phyloP scores from a whole-genome alignment of 306 rosid species.

The Cotoneaster glaucophyllus region DNA sequence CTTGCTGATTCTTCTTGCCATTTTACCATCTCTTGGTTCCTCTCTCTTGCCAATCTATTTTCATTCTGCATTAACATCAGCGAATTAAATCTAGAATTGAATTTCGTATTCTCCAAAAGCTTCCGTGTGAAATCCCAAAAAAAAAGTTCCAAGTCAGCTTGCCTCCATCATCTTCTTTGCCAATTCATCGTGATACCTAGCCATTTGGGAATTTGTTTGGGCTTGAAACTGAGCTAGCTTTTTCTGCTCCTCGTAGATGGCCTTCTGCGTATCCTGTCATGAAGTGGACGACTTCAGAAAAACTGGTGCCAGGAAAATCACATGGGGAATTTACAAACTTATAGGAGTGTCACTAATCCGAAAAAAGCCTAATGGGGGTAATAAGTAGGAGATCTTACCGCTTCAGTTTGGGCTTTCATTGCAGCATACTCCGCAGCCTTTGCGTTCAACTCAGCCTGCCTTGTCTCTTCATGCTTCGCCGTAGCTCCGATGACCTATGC shows the following conservation, averaged over 20 bases:
- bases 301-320: background rate
- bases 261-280: slow-evolving; percentile 82
- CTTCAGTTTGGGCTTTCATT: slow-evolving; percentile 71
- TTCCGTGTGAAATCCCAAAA: background rate
- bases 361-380: background rate
- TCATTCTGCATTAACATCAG: slow-evolving; percentile 49
- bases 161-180: slow-evolving; percentile 96
- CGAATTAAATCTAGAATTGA: background rate
- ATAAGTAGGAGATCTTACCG: slow-evolving; percentile 35
- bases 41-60: slow-evolving; percentile 72
- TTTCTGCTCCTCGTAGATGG: slow-evolving; percentile 86
- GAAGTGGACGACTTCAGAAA: slow-evolving; percentile 1
- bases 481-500: slow-evolving; percentile 56
- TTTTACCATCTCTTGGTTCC: slow-evolving; percentile 93
- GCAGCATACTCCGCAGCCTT: slow-evolving; percentile 72
- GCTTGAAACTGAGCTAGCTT: slow-evolving; percentile 93
- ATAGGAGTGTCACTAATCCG: background rate
- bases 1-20: slow-evolving; percentile 92
- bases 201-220: slow-evolving; percentile 87
- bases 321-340: background rate
- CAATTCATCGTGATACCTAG: slow-evolving; percentile 83
- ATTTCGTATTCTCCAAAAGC: background rate
- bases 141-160: slow-evolving; percentile 11
- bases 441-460: slow-evolving; percentile 54
- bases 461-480: slow-evolving; percentile 76